Conservation (phyloP, 495 filamentous ascomycete genomes). For the Astrocystis sublimbata region DNA sequence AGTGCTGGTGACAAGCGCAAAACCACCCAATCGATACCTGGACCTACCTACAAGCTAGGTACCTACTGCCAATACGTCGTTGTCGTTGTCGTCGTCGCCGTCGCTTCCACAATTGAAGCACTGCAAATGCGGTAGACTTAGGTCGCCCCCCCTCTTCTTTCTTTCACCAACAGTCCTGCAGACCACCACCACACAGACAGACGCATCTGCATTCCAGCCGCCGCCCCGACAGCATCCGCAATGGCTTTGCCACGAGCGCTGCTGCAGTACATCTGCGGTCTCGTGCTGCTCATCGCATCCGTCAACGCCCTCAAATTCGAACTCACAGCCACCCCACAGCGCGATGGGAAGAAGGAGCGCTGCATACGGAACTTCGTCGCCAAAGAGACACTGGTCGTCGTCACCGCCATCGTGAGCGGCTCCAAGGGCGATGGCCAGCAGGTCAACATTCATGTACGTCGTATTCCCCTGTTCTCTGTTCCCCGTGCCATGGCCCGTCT, state of each 20-base stretch:
- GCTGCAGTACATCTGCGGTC: constrained; percentile 48
- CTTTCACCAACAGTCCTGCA: not conserved
- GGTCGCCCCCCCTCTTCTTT: constrained; percentile 20
- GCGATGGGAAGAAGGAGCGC: constrained; percentile 68
- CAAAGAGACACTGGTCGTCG: constrained; percentile 93
- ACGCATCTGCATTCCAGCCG: not conserved
- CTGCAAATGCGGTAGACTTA: constrained; percentile 6
- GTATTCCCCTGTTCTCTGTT: not conserved
- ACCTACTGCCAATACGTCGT: not conserved
- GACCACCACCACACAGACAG: constrained; percentile 11
- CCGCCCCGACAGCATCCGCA: constrained; percentile 17
- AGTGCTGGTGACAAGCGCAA: constrained; percentile 8
- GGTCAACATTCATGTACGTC: constrained; percentile 92
- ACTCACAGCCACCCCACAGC: constrained; percentile 65
- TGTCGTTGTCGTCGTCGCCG: too few species aligned
- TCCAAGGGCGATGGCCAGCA: constrained; percentile 87
- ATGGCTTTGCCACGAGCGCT: constrained; percentile 42
- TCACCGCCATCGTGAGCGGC: constrained; percentile 88
- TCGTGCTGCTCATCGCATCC: constrained; percentile 58
- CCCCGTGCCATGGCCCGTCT: too few species aligned
- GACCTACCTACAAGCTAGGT: not conserved
- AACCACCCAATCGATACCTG: constrained; percentile 12
- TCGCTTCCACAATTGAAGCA: not conserved
- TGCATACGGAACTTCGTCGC: constrained; percentile 97
- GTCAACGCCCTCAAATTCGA: constrained; percentile 90